Conservation (phyloP, 1,284 basidiomycete genomes). For the Phylloporus sp. region DNA sequence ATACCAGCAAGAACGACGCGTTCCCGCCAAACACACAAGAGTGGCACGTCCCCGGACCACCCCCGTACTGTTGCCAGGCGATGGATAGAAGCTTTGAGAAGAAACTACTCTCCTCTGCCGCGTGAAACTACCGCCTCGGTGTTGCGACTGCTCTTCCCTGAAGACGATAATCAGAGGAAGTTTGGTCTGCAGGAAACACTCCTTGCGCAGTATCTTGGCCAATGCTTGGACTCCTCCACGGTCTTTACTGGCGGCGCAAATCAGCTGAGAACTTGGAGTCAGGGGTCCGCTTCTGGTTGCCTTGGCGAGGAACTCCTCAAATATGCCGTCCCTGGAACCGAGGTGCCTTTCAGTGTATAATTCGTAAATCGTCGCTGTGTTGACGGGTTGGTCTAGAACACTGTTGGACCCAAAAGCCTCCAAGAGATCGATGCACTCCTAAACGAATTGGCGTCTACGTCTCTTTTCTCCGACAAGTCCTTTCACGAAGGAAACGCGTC, state of each 20-base stretch:
- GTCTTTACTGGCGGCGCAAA: conserved; percentile 33
- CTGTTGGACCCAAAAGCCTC: conserved; percentile 48
- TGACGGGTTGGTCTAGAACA: conserved; percentile 29
- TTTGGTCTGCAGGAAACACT: conserved; percentile 78
- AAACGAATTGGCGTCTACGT: conserved; percentile 75
- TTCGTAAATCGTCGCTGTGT: not conserved
- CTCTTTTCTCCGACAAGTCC: conserved; percentile 60
- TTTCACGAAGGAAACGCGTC: conserved; percentile 35
- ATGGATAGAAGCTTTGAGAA: conserved; percentile 57
- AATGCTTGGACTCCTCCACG: conserved; percentile 56
- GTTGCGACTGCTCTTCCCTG: conserved; percentile 83
- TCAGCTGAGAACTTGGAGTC: conserved; percentile 59
- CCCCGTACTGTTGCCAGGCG: conserved; percentile 50
- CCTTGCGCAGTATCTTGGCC: conserved; percentile 64
- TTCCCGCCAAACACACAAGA: conserved; percentile 24
- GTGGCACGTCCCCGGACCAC: conserved; percentile 32
- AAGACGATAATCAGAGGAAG: conserved; percentile 73
- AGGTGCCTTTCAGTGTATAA: conserved; percentile 22
- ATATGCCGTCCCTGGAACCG: conserved; percentile 35
- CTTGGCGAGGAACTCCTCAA: conserved; percentile 71
- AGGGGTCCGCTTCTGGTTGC: conserved; percentile 62
- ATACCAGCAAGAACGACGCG: conserved; percentile 36
- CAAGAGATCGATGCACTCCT: conserved; percentile 69
- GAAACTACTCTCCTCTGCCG: conserved; percentile 55
- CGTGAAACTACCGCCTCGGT: conserved; percentile 58